Evolutionary conservation across 2,329 filamentous ascomycete genomes (phyloP).

Genomic region (Colletotrichum sidae): DNA sequence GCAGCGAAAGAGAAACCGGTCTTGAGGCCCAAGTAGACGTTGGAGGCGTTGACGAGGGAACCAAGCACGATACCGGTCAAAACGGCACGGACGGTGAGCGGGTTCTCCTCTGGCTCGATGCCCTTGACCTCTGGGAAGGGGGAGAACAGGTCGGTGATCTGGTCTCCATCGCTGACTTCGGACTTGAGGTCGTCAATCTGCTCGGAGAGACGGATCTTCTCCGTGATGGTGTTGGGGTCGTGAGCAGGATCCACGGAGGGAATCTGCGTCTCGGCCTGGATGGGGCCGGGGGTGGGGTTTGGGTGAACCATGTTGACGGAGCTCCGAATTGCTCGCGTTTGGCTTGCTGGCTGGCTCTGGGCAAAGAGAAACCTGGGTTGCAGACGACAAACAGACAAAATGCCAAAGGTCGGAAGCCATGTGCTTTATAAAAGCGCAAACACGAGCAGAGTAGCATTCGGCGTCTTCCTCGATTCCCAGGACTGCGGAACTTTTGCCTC

Average conservation of each 20-base stretch:
- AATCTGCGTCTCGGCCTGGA: conserved; percentile 30
- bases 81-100: conserved; percentile 67
- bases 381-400: not conserved
- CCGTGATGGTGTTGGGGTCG: conserved; percentile 19
- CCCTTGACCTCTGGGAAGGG: conserved; percentile 56
- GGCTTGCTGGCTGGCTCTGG: conserved; percentile 28
- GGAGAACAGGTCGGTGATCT: conserved; percentile 50
- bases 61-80: conserved; percentile 67
- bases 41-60: conserved; percentile 70
- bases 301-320: conserved; percentile 19
- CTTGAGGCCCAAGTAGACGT: conserved; percentile 69
- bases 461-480: conserved; percentile 2
- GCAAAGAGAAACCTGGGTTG: conserved; percentile 24
- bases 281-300: conserved; percentile 21
- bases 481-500: conserved; percentile 29
- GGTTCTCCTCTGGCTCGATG: conserved; percentile 56
- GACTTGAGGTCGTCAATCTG: conserved; percentile 34
- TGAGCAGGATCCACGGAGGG: conserved; percentile 21
- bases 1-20: conserved; percentile 62
- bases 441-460: no score
- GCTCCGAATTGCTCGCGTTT: conserved; percentile 2
- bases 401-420: not conserved
- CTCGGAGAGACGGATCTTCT: conserved; percentile 30
- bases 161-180: conserved; percentile 41
- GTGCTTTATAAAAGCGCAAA: not conserved